Conservation (phyloP, 768 basidiomycete species). For the Austroboletus festivus region DNA sequence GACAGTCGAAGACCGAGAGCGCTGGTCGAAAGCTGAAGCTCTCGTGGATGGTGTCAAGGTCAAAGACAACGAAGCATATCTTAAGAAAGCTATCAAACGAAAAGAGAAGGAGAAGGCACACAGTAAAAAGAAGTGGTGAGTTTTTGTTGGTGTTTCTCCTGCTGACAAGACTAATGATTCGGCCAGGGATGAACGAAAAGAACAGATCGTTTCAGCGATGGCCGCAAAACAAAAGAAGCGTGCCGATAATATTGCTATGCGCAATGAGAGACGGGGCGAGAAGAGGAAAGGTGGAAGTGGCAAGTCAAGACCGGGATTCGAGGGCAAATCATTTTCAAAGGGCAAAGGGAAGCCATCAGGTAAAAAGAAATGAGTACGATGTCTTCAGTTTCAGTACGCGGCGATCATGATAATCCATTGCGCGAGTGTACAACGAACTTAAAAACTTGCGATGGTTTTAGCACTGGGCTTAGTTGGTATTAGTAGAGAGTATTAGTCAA, state of each 20-base stretch:
- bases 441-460: too few relatives aligned
- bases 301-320: constrained; percentile 80
- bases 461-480: too few relatives aligned
- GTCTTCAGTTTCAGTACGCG: not conserved
- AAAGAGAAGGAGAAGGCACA: constrained; percentile 88
- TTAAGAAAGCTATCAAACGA: constrained; percentile 93
- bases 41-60: constrained; percentile 90
- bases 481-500: not conserved
- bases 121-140: constrained; percentile 83
- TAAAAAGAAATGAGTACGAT: constrained; percentile 23
- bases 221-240: constrained; percentile 90
- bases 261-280: constrained; percentile 71
- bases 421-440: too few relatives aligned
- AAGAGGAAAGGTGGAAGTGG: constrained; percentile 53
- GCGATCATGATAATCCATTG: not conserved
- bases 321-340: constrained; percentile 78
- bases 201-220: constrained; percentile 68
- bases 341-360: constrained; percentile 34
- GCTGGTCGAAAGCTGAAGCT: constrained; percentile 88
- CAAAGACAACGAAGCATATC: constrained; percentile 72
- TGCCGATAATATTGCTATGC: constrained; percentile 83
- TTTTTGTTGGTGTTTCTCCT: not conserved
- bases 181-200: constrained; percentile 84
- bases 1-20: constrained; percentile 73
- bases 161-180: not conserved